These are phyloP conservation scores for Wickerhamomyces ciferrii DNA, from an alignment of 805 yeast genomes.

Conservation along the genomic window DNA sequence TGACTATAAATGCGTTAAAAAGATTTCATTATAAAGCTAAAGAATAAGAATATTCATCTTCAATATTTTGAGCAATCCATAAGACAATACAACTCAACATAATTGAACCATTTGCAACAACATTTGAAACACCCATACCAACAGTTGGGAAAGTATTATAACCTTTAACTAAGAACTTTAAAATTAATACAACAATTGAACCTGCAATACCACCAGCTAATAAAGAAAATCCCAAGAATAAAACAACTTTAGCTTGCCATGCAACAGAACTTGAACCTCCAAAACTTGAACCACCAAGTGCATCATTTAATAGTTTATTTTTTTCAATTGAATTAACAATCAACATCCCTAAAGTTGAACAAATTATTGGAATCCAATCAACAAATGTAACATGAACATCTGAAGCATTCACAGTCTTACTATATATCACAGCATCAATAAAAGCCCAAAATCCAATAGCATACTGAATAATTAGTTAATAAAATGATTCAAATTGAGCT, in stretches of 20 bases:
- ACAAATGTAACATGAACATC: slow-evolving; percentile 82
- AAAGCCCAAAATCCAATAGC: slow-evolving; percentile 88
- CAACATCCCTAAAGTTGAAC: slow-evolving; percentile 86
- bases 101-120: slow-evolving; percentile 69
- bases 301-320: slow-evolving; percentile 31
- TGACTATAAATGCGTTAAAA: not conserved
- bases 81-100: slow-evolving; percentile 85
- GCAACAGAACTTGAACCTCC: slow-evolving; percentile 48
- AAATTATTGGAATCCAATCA: slow-evolving; percentile 93
- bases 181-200: slow-evolving; percentile 77
- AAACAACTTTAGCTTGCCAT: slow-evolving; percentile 90
- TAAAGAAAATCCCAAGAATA: slow-evolving; percentile 88
- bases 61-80: slow-evolving; percentile 94
- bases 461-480: slow-evolving; percentile 31
- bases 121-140: slow-evolving; percentile 91
- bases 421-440: slow-evolving; percentile 83
- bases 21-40: slow-evolving; percentile 60
- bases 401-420: slow-evolving; percentile 81
- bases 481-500: too few species aligned
- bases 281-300: slow-evolving; percentile 27
- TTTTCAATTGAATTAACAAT: slow-evolving; percentile 49
- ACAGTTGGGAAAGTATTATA: slow-evolving; percentile 78
- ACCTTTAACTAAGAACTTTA: slow-evolving; percentile 77
- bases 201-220: slow-evolving; percentile 95
- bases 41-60: slow-evolving; percentile 93